Evolutionary conservation across 2,329 filamentous ascomycete genomes (phyloP).

Genomic region (Xylariaceae sp.): DNA sequence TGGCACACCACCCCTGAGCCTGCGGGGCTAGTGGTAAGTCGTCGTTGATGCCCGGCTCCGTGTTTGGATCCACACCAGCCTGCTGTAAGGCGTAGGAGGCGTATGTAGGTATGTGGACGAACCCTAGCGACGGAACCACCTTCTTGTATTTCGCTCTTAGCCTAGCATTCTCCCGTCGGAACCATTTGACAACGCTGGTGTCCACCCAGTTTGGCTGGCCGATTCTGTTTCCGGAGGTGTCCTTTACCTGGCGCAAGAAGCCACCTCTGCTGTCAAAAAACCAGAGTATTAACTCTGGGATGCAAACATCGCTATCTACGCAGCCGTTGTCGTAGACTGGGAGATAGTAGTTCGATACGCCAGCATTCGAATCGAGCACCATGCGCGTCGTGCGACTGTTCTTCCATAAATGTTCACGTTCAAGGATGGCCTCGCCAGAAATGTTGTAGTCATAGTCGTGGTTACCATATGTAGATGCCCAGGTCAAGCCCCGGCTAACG

Average conservation of each 20-base stretch:
- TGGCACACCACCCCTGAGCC: conserved; percentile 52
- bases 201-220: conserved; percentile 54
- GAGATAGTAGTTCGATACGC: conserved; percentile 55
- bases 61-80: conserved; percentile 45
- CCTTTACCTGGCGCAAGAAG: conserved; percentile 50
- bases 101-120: conserved; percentile 56
- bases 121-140: conserved; percentile 52
- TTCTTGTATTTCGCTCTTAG: conserved; percentile 42
- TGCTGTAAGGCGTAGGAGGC: conserved; percentile 49
- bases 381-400: conserved; percentile 50
- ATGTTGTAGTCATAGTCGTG: conserved; percentile 69
- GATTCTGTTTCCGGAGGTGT: conserved; percentile 38
- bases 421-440: conserved; percentile 51
- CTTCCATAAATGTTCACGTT: conserved; percentile 47
- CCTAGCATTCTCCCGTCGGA: conserved; percentile 41
- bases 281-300: conserved; percentile 63
- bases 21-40: conserved; percentile 50
- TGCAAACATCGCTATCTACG: conserved; percentile 37
- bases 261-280: conserved; percentile 74
- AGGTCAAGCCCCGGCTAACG: conserved; percentile 59
- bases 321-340: conserved; percentile 50
- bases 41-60: conserved; percentile 53
- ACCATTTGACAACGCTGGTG: conserved; percentile 52
- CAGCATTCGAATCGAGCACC: conserved; percentile 45
- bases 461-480: conserved; percentile 75